A percentile compares a stretch with the other conserved stretches of the same genome.
phyloP scores from a whole-genome alignment of 78 protist species.

The Ministeria vibrans region DNA sequence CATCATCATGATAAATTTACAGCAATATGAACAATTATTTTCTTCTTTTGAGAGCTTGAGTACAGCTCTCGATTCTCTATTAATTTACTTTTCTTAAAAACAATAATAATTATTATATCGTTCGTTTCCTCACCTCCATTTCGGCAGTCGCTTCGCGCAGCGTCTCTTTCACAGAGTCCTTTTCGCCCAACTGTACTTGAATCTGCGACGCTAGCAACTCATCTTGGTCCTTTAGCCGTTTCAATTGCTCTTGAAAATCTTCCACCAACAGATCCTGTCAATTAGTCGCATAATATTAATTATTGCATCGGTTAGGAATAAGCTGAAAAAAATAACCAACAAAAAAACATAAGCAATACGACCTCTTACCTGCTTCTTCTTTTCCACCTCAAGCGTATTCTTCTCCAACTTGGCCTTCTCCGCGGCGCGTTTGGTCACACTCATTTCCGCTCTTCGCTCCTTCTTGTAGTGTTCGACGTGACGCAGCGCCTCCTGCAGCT shows the following conservation, averaged over 20 bases:
- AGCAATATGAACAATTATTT: no score
- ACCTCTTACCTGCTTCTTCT: background rate
- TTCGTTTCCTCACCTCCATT: conserved; percentile 21
- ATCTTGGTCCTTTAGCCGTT: conserved; percentile 6
- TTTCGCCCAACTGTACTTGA: background rate
- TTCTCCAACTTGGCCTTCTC: background rate
- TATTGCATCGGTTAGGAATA: background rate
- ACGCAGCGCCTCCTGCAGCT: background rate
- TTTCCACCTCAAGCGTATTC: background rate
- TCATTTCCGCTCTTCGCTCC: background rate
- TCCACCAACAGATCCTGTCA: background rate
- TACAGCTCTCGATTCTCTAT: no score
- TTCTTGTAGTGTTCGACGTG: background rate
- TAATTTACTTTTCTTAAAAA: no score
- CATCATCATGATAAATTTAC: no score
- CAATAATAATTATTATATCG: no score
- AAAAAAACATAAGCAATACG: background rate
- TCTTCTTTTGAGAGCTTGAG: no score
- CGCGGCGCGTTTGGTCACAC: background rate
- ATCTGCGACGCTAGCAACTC: background rate
- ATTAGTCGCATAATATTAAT: background rate
- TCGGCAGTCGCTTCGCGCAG: conserved; percentile 12
- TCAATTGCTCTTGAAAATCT: background rate
- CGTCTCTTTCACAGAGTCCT: background rate
- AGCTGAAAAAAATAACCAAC: no score